Evolutionary conservation across 345 rosid genomes (phyloP), one percentile per base, ranked within the genome.

Genomic region (Eutrema yunnanense): DNA sequence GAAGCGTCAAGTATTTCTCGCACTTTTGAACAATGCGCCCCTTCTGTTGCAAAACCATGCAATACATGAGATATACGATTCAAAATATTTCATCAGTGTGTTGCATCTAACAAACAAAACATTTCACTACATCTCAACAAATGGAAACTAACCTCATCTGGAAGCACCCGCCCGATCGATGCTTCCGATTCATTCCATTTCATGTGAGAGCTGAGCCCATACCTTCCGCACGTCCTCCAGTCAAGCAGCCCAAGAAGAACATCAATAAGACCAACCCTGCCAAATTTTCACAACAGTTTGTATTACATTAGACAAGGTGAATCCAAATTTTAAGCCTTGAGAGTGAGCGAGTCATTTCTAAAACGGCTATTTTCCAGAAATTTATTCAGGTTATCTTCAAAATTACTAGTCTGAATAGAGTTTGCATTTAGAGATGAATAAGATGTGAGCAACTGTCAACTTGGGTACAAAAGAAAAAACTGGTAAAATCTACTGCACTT

Each of bases 121-220:
- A n/a, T 49, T 2, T 19, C 58, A 4, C 12, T 14, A 26, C 32
- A 38, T 65, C 8, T 42, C 62, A 51, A 22, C 55, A 74, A 40
- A 49, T 30, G 29, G 19, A 6, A 13, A 48, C 66, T 47, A 30
- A 95, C 99, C 98, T 95, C 98, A 55, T 92, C 82, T n/a, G 98
- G 98, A 32, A 95, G 94, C 68, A 95, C 99, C 73, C 98, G 84
- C 33, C 99, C 96, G 44, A 95, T 95, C 44, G 99, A 87, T 79
- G 96, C 99, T 83, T 95, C 99, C 2, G 96, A 87, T 83, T 92
- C 98, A 81, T 90, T 95, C 99, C 98, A 95, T 82, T 92, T 95
- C 99, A 95, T 87, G 61, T 92, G 96, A 60, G 94, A 77, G 75
- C 90, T 86, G 16, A 92, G 87, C 36, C 98, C 98, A 74, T 84